Evolutionary conservation across 768 basidiomycete species (phyloP).

Genomic region (Macrolepiota fuliginosa): DNA sequence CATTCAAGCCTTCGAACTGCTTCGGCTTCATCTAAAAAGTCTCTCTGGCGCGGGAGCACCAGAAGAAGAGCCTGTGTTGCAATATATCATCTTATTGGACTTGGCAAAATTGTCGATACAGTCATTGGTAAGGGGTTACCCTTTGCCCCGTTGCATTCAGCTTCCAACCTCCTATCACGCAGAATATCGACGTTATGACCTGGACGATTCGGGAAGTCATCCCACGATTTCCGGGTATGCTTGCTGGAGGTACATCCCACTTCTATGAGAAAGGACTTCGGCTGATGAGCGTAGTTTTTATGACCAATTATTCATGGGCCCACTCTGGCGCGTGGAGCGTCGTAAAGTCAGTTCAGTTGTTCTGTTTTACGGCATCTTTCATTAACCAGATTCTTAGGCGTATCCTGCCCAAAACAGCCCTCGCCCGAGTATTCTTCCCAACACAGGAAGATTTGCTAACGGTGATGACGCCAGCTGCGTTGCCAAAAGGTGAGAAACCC

Average conservation of each 20-base stretch:
- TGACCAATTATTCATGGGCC: constrained; percentile 74
- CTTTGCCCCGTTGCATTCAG: constrained; percentile 1
- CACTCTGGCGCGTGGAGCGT: constrained; percentile 68
- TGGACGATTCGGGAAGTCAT: constrained; percentile 67
- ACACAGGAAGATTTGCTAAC: constrained; percentile 50
- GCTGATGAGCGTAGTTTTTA: constrained; percentile 44
- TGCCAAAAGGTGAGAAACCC: constrained; percentile 56
- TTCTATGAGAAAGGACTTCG: neutral
- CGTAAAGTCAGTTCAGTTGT: constrained; percentile 48
- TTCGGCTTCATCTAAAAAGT: constrained; percentile 53
- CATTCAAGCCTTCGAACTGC: constrained; percentile 50
- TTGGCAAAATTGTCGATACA: constrained; percentile 54
- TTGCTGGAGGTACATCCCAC: constrained; percentile 57
- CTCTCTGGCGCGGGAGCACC: constrained; percentile 36
- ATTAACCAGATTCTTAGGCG: constrained; percentile 38
- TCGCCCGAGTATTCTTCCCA: constrained; percentile 67
- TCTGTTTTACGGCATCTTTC: neutral
- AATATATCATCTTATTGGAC: constrained; percentile 70
- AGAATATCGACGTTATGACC: constrained; percentile 61
- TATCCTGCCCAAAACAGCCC: constrained; percentile 55
- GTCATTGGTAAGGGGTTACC: constrained; percentile 44
- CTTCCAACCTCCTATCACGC: constrained; percentile 9
- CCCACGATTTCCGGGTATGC: constrained; percentile 73
- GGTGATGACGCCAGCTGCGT: constrained; percentile 47
- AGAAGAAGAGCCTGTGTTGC: constrained; percentile 44